Evolutionary conservation across 2,329 filamentous ascomycete genomes (phyloP), one percentile per base, ranked within the genome.

Genomic region (Periconia digitata): DNA sequence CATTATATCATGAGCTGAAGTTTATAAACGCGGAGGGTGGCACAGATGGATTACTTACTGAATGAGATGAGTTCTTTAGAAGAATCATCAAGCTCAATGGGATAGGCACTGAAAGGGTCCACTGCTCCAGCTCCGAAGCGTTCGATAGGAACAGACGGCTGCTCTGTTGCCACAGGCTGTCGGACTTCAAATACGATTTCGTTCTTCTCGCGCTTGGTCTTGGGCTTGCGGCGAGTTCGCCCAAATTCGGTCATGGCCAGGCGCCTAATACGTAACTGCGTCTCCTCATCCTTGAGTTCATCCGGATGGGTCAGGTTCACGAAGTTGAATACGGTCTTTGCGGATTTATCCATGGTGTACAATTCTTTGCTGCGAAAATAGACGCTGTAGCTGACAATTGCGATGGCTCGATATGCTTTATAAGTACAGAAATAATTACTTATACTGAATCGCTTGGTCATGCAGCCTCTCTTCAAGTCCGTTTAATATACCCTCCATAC

Each of bases 181-280:
- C 55, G 56, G 34, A 67, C 55, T 27, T 68, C 56, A 1, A 67
- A 56, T 10, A 66, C 38, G n/a, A 66, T 53, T 40, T 68, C 56
- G 29, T 60, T 64, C 21, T 59, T 57, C 18, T 46, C 58, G 10
- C 56, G 57, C 36, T 55, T 60, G 2, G 60, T 63, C 40, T 60
- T 68, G 16, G 63, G 59, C 43, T 62, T 67, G 27, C 60, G 51
- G 18, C 61, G 50, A 20, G 58, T 53, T 42, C 54, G 60, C n/a
- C 62, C 63, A 17, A 68, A 59, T 49, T 68, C 62, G 12, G 55
- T 62, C 64, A 68, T 68, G 2, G 64, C 64, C n/a, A 67, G 54
- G n/a, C 60, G 55, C 5, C 64, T 60, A 27, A 68, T 68, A 2
- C 62, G 60, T 32, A 62, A 56, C 46, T 66, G 61, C 2, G 57